Evolutionary conservation across 2,329 filamentous ascomycete species (phyloP).

Genomic region (Colletotrichum shisoi): DNA sequence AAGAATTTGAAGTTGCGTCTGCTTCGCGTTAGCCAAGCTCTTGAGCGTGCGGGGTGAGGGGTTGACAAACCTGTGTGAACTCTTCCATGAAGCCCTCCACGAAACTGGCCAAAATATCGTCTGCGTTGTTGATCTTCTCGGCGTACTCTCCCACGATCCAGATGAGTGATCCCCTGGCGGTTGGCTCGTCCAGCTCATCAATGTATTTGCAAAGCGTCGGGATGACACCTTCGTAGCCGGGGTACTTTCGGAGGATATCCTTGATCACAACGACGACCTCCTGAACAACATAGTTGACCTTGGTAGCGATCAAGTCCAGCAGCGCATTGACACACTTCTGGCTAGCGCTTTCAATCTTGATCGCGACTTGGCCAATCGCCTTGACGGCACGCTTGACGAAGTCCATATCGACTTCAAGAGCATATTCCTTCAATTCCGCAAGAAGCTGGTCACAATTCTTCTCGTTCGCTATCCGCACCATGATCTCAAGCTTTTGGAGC

Average conservation of each 20-base stretch:
- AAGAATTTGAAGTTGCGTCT: constrained; percentile 98
- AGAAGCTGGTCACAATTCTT: constrained; percentile 94
- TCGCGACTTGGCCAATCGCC: constrained; percentile 96
- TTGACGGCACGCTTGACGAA: constrained; percentile 94
- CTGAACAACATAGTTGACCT: constrained; percentile 99
- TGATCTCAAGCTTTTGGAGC: constrained; percentile 96
- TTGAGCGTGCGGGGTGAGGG: not conserved
- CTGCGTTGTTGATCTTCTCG: constrained; percentile 99
- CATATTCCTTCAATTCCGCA: constrained; percentile 95
- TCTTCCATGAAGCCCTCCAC: constrained; percentile 96
- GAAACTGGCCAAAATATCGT: constrained; percentile 88
- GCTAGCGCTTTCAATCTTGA: constrained; percentile 95
- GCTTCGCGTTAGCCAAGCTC: constrained; percentile 39
- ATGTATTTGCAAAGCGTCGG: constrained; percentile 96
- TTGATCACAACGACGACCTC: constrained; percentile 99
- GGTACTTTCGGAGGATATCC: constrained; percentile 97
- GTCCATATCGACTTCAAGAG: constrained; percentile 98
- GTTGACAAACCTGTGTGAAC: constrained; percentile 78
- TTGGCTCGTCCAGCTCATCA: constrained; percentile 93
- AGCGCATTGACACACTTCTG: constrained; percentile 96
- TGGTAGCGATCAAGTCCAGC: constrained; percentile 92
- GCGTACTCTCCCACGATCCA: constrained; percentile 99
- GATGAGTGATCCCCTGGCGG: constrained; percentile 88
- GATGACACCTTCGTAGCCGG: constrained; percentile 97
- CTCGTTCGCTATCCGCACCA: constrained; percentile 98